phyloP scores from a whole-genome alignment of 148 eudicot genomes.

The Cornus controversa region DNA sequence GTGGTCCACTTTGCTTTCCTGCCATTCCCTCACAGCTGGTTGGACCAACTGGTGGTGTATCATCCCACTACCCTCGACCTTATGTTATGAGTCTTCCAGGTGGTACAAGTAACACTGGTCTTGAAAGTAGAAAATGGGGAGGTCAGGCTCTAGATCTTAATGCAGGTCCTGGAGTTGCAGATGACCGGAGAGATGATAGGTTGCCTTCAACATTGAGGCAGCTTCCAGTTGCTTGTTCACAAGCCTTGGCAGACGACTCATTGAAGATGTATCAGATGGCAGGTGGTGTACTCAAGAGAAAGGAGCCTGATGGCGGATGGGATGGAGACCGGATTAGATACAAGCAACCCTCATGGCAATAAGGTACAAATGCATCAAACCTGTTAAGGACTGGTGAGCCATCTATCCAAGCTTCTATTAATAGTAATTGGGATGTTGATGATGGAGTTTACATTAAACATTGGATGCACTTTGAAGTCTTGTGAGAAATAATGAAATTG shows the following conservation, averaged over 20 bases:
- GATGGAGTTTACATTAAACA: not conserved
- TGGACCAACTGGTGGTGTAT: constrained; percentile 49
- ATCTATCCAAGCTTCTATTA: not conserved
- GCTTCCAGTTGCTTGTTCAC: constrained; percentile 44
- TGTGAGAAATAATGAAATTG: not conserved
- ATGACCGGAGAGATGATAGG: constrained; percentile 63
- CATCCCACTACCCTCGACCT: constrained; percentile 66
- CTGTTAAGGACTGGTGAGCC: constrained; percentile 24
- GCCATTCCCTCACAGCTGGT: constrained; percentile 58
- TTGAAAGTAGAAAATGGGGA: constrained; percentile 62
- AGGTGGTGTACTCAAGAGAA: constrained; percentile 72
- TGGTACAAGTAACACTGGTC: constrained; percentile 33
- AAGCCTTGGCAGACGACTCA: constrained; percentile 59
- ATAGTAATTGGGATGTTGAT: not conserved
- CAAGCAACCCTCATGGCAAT: constrained; percentile 74
- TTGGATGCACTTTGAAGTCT: not conserved
- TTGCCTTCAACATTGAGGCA: constrained; percentile 46
- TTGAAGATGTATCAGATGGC: constrained; percentile 51
- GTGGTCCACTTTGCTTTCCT: constrained; percentile 49
- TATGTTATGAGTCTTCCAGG: constrained; percentile 57
- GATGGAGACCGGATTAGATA: constrained; percentile 52
- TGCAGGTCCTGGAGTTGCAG: constrained; percentile 61
- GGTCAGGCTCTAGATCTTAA: constrained; percentile 79
- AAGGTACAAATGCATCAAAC: constrained; percentile 5
- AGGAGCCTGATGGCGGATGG: constrained; percentile 84